Evolutionary conservation across 768 basidiomycete species (phyloP).

Genomic region (Xanthoconium purpureum): DNA sequence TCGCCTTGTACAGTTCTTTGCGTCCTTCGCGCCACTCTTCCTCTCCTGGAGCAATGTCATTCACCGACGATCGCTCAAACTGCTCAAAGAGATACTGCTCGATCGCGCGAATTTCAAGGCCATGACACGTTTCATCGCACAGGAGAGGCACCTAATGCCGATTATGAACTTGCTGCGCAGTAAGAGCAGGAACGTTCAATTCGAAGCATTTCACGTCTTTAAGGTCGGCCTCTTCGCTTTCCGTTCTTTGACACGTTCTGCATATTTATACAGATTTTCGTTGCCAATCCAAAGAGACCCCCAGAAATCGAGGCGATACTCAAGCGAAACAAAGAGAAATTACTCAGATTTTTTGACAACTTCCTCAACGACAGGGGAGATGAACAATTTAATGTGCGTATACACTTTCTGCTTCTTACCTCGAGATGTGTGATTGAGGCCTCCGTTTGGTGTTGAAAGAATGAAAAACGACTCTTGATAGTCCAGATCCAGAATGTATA

Average conservation of each 20-base stretch:
- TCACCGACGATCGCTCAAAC: conserved; percentile 95
- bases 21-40: conserved; percentile 88
- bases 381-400: conserved; percentile 84
- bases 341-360: conserved; percentile 82
- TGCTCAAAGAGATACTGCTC: conserved; percentile 94
- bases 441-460: conserved; percentile 34
- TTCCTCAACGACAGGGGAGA: conserved; percentile 99
- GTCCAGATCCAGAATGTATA: conserved; percentile 75
- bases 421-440: background rate
- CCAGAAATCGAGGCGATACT: conserved; percentile 90
- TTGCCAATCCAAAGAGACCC: conserved; percentile 98
- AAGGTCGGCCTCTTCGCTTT: conserved; percentile 60
- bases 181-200: conserved; percentile 99
- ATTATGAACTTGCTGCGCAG: conserved; percentile 99
- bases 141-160: conserved; percentile 96
- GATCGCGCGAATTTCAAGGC: conserved; percentile 97
- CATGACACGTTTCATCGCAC: conserved; percentile 96
- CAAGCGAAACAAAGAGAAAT: conserved; percentile 88
- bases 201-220: conserved; percentile 99
- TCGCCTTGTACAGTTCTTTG: conserved; percentile 71
- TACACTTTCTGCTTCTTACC: background rate
- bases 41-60: conserved; percentile 95
- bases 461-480: conserved; percentile 96
- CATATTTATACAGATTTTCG: conserved; percentile 68
- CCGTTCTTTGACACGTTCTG: background rate